Evolutionary conservation across 2,329 filamentous ascomycete species (phyloP), one percentile per base, ranked within the genome.

Genomic region (Sclerotinia sclerotiorum): DNA sequence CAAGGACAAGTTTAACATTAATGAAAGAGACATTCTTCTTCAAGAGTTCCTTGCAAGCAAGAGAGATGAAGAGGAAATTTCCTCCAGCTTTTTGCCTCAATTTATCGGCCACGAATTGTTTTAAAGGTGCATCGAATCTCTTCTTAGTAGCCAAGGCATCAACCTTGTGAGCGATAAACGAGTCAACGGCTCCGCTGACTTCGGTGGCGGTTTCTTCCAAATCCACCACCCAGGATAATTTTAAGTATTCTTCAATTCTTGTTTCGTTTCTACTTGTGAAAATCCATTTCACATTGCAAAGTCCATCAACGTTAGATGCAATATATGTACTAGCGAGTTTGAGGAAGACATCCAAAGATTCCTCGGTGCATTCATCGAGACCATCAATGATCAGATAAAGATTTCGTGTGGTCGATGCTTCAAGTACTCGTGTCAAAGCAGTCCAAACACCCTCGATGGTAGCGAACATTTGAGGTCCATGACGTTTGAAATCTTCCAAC

Each of bases 231-330:
- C 60, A 56, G 21, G 66, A 68, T 8, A 57, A 56, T 27, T 65
- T 68, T 29, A 68, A 44, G 42, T 65, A 65, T 24, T 68, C 66
- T 39, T 65, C 51, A 32, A 68, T 68, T 39, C 19, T 65, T 2
- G 66, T 68, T 39, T 68, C 66, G 3, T 68, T 65, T 27, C 58
- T 60, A 58, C 66, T 68, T n/a, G 66, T 68, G 3, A 68, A 68
- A 17, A 68, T 68, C 60, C 66, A 68, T 24, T 68, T 68, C 13
- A 68, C 60, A n/a, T 68, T 68, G 60, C 66, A 68, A n/a, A 64
- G 51, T 19, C 58, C 60, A 48, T 68, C 66, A 1, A 17, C 60
- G 21, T 64, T 64, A 17, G 52, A 48, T 29, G 66, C 27, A 51
- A 68, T 64, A 13, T 64, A 65, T 48, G 60, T 42, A 19, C 66